phyloP scores from a whole-genome alignment of 257 asterid species.

The Solanum stenotomum region DNA sequence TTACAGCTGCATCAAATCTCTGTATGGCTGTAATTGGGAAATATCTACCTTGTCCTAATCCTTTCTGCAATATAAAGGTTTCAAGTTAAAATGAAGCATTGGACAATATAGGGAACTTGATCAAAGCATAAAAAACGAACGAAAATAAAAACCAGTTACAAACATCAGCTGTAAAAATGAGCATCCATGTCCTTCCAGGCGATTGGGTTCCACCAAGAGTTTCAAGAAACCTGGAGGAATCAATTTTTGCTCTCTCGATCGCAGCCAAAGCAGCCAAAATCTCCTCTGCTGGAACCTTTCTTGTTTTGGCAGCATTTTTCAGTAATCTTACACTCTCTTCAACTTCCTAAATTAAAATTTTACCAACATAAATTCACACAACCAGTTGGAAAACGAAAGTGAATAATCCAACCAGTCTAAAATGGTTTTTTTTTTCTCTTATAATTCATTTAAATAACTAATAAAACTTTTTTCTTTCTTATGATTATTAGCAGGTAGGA shows the following conservation, averaged over 20 bases:
- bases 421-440: background rate
- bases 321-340: conserved; percentile 61
- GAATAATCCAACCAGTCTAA: background rate
- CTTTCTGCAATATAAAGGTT: conserved; percentile 38
- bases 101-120: background rate
- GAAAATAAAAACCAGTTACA: background rate
- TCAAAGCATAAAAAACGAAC: background rate
- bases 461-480: background rate
- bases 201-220: conserved; percentile 86
- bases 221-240: conserved; percentile 58
- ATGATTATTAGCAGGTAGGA: background rate
- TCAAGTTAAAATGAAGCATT: background rate
- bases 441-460: no score
- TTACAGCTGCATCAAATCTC: conserved; percentile 94
- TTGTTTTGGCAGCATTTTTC: conserved; percentile 79
- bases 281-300: conserved; percentile 51
- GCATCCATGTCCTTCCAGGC: conserved; percentile 99
- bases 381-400: background rate
- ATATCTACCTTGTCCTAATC: conserved; percentile 51
- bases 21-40: conserved; percentile 95
- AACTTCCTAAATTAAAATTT: conserved; percentile 45
- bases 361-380: background rate
- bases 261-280: conserved; percentile 60
- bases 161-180: conserved; percentile 84
- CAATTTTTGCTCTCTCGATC: conserved; percentile 76